A percentile compares a stretch with the other conserved stretches of the same genome.
phyloP scores from a whole-genome alignment of 192 early-diverging fungal species.

The Fimicolochytrium jonesii region DNA sequence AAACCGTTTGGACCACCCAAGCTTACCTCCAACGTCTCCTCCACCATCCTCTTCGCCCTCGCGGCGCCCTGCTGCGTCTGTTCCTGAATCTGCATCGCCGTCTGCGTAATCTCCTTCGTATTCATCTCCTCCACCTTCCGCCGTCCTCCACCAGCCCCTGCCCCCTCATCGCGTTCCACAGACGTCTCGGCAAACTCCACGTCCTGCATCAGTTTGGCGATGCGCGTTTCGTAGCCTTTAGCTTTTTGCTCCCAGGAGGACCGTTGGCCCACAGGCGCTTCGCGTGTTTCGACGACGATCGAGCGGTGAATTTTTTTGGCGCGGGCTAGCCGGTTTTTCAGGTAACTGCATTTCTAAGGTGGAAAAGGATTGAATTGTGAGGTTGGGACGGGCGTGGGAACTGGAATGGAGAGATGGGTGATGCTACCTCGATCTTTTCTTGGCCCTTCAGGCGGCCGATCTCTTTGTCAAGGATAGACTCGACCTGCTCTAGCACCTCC shows the following conservation, averaged over 20 bases:
- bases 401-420: neutral
- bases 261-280: conserved; percentile 21
- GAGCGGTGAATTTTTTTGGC: conserved; percentile 49
- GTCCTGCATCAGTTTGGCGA: conserved; percentile 51
- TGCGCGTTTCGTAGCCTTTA: conserved; percentile 37
- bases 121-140: conserved; percentile 48
- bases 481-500: conserved; percentile 46
- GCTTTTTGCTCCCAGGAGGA: conserved; percentile 45
- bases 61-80: conserved; percentile 45
- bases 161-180: conserved; percentile 39
- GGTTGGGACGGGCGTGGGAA: neutral
- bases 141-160: conserved; percentile 29
- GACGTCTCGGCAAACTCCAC: conserved; percentile 56
- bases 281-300: conserved; percentile 49
- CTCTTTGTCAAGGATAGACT: conserved; percentile 42
- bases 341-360: conserved; percentile 52
- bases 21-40: conserved; percentile 49
- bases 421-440: conserved; percentile 43
- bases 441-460: conserved; percentile 42
- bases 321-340: conserved; percentile 44
- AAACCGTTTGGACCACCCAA: neutral
- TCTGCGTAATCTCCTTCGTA: conserved; percentile 45
- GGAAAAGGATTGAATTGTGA: neutral
- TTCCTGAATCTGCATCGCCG: conserved; percentile 47
- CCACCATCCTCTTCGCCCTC: conserved; percentile 37